Conservation (phyloP, 352 stramenopile genomes). For the Phytopythium kandeliae region DNA sequence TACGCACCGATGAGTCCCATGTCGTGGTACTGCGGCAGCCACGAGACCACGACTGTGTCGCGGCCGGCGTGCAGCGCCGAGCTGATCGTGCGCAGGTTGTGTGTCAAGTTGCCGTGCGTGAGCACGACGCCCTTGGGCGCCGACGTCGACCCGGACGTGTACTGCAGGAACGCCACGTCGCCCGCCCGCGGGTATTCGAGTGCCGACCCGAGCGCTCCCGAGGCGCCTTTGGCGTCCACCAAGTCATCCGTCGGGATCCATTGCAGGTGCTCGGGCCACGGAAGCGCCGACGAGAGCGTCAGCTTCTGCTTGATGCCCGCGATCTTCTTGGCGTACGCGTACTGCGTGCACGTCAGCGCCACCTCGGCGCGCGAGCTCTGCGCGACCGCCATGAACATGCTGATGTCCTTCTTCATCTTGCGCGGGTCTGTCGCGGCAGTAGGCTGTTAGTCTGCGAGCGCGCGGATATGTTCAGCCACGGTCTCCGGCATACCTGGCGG, state of each 20-base stretch:
- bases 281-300: slow-evolving; percentile 44
- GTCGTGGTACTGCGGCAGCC: slow-evolving; percentile 99
- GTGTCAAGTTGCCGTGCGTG: slow-evolving; percentile 94
- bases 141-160: slow-evolving; percentile 98
- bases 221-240: slow-evolving; percentile 29
- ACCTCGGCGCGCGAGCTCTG: slow-evolving; percentile 88
- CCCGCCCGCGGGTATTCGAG: slow-evolving; percentile 23
- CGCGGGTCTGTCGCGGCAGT: slow-evolving; percentile 70
- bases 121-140: slow-evolving; percentile 98
- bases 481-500: slow-evolving; percentile 48
- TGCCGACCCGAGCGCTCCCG: slow-evolving; percentile 6
- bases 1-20: slow-evolving; percentile 99
- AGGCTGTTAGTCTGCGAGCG: not conserved
- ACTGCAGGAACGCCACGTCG: slow-evolving; percentile 97
- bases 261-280: slow-evolving; percentile 85
- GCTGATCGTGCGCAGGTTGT: slow-evolving; percentile 97
- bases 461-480: no score
- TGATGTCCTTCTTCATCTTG: slow-evolving; percentile 94
- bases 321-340: slow-evolving; percentile 95
- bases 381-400: slow-evolving; percentile 94
- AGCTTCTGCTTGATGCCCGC: slow-evolving; percentile 77
- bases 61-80: slow-evolving; percentile 83
- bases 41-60: slow-evolving; percentile 95
- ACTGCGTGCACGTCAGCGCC: slow-evolving; percentile 91
- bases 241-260: slow-evolving; percentile 87